phyloP scores from a whole-genome alignment of 352 stramenopile genomes.

The Globisporangium recalcitrans region DNA sequence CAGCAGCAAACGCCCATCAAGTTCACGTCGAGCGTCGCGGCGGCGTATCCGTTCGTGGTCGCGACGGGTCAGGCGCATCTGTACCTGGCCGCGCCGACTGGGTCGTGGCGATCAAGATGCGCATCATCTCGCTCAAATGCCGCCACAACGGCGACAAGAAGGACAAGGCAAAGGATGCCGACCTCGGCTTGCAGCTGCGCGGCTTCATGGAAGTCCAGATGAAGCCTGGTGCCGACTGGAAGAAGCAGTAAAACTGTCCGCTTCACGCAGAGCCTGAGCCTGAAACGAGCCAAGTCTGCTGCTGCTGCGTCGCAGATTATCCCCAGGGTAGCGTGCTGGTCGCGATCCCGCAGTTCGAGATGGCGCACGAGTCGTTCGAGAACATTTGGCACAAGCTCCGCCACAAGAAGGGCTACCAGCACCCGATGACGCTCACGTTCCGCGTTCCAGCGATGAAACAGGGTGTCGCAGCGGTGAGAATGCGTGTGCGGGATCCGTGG shows the following conservation, averaged over 20 bases:
- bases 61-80: slow-evolving; percentile 52
- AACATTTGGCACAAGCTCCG: slow-evolving; percentile 64
- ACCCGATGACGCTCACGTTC: slow-evolving; percentile 50
- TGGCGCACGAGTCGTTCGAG: slow-evolving; percentile 60
- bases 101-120: slow-evolving; percentile 56
- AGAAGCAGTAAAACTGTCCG: slow-evolving; percentile 19
- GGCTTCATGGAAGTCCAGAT: slow-evolving; percentile 57
- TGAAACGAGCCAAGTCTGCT: slow-evolving; percentile 7
- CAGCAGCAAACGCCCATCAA: background rate
- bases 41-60: slow-evolving; percentile 54
- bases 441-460: slow-evolving; percentile 39
- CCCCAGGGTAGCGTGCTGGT: slow-evolving; percentile 54
- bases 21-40: slow-evolving; percentile 11
- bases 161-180: slow-evolving; percentile 7
- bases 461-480: slow-evolving; percentile 30
- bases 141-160: slow-evolving; percentile 30
- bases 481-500: slow-evolving; percentile 36
- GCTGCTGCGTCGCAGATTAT: slow-evolving; percentile 19
- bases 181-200: slow-evolving; percentile 27
- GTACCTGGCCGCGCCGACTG: slow-evolving; percentile 43
- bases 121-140: slow-evolving; percentile 65
- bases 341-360: slow-evolving; percentile 50
- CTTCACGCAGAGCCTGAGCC: background rate
- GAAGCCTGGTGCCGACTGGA: slow-evolving; percentile 44
- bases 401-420: slow-evolving; percentile 45